These are phyloP conservation scores for Colletotrichum cuscutae DNA, from an alignment of 2,329 filamentous ascomycete genomes.

Conservation along the genomic window DNA sequence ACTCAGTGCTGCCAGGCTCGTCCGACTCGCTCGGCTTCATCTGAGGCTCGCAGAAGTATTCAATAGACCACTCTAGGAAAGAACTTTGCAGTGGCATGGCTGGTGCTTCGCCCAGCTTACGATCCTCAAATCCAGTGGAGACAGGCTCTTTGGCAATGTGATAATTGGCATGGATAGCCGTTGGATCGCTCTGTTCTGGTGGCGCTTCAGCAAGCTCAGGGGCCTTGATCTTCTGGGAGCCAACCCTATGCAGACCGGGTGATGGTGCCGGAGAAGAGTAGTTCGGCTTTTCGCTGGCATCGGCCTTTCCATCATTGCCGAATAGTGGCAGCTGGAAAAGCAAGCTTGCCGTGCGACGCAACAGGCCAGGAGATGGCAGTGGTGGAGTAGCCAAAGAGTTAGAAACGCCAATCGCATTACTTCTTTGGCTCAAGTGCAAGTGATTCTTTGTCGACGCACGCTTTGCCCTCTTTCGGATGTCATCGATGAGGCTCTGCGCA, in stretches of 20 bases:
- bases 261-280: conserved; percentile 39
- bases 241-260: conserved; percentile 48
- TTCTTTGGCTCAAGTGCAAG: conserved; percentile 54
- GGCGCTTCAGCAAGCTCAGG: conserved; percentile 61
- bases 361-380: conserved; percentile 64
- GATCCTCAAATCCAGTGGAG: conserved; percentile 78
- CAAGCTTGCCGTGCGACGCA: conserved; percentile 73
- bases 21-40: conserved; percentile 98
- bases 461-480: conserved; percentile 68
- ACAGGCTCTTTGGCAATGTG: conserved; percentile 80
- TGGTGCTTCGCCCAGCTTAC: conserved; percentile 68
- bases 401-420: conserved; percentile 50
- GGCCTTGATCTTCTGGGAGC: conserved; percentile 53
- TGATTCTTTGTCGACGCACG: conserved; percentile 58
- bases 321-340: conserved; percentile 68
- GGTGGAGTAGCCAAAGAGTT: conserved; percentile 50
- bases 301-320: conserved; percentile 56
- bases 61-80: conserved; percentile 95
- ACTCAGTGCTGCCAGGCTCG: conserved; percentile 94
- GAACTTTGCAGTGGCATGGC: conserved; percentile 81
- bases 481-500: conserved; percentile 78
- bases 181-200: conserved; percentile 79
- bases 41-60: conserved; percentile 97
- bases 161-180: conserved; percentile 75
- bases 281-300: conserved; percentile 22